Base-by-base conservation (phyloP, 1,284 basidiomycete species). In the Tremellales sp. region DNA sequence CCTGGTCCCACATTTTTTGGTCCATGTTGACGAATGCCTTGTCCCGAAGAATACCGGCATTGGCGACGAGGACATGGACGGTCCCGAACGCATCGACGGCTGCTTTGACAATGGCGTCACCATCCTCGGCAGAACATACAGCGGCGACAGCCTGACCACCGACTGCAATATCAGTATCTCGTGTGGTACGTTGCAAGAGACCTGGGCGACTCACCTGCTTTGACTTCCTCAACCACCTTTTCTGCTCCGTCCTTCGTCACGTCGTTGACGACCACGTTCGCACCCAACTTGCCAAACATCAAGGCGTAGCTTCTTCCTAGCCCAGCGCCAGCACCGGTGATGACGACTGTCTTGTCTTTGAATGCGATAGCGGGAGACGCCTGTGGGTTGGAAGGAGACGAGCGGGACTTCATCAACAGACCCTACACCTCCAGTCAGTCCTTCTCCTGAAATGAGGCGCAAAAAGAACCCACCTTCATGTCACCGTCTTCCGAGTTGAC, bases 261-360 rank as follows among this genome's bases (percentile, higher is more conserved):
- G 69, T 99, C 96, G 73, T 98, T 99, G 53, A 98, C 84, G 37
- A 98, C 89, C 29, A 99, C 89, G 65, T 97, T 97, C 21, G 91
- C 94, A 26, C 96, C 96, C 4, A 93, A 81, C 54, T 82, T 84
- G 37, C 81, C 89, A 66, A 88, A 98, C 85, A 96, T 88, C 50
- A 86, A 78, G 0, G 96, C 89, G 70, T 98, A 97, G 4, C 84
- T 83, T 41, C 92, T 84, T 23, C 96, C 96, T 27, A 99, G 84
- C 50, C 92, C 93, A 26, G 86, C 87, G 37, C 92, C 92, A 13
- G 90, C 87, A 45, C 96, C 96, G 2, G 96, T 98, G 64, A 98
- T 81, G 60, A 98, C 84, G 51, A 89, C 89, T 3, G 92, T 97
- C 78, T 97, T 85, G 41, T 84, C 87, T 58, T 89, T 86, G 72